These are phyloP conservation scores for Solanum habrochaites DNA, from an alignment of 257 asterid genomes.

Conservation along the genomic window DNA sequence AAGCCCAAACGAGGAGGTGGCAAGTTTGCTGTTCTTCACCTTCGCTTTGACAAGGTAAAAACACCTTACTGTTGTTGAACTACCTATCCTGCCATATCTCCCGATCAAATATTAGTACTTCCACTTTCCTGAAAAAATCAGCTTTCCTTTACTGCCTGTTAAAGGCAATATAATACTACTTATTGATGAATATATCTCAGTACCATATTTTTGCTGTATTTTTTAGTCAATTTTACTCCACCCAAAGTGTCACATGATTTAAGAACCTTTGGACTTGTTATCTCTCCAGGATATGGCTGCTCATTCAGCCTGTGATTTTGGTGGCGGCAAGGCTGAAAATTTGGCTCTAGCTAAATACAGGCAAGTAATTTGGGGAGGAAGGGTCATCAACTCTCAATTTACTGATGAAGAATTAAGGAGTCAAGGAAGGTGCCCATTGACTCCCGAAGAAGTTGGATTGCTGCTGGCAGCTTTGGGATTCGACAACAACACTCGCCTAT, in stretches of 20 bases:
- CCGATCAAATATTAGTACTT: background rate
- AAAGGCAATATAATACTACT: background rate
- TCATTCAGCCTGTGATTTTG: conserved; percentile 98
- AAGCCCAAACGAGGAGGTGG: conserved; percentile 37
- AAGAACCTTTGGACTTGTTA: background rate
- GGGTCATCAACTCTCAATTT: conserved; percentile 89
- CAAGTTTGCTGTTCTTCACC: conserved; percentile 83
- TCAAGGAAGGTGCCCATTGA: conserved; percentile 92
- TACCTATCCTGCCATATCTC: background rate
- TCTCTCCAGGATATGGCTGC: conserved; percentile 94
- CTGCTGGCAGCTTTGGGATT: conserved; percentile 95
- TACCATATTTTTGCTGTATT: background rate
- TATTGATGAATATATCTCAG: background rate
- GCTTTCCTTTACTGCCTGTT: background rate
- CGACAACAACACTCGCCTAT: conserved; percentile 75
- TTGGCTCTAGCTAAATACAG: conserved; percentile 90
- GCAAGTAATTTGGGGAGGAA: conserved; percentile 94
- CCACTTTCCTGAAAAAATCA: background rate
- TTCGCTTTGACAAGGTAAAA: conserved; percentile 89
- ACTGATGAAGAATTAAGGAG: conserved; percentile 97
- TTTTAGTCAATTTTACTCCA: background rate
- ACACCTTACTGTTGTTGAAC: background rate
- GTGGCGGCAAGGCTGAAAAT: conserved; percentile 98
- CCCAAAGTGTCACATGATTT: background rate
- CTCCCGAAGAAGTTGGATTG: conserved; percentile 97